A percentile compares a stretch with the other conserved stretches of the same genome.
Evolutionary conservation across 805 yeast genomes (phyloP).

Genomic region (Candida piceae): DNA sequence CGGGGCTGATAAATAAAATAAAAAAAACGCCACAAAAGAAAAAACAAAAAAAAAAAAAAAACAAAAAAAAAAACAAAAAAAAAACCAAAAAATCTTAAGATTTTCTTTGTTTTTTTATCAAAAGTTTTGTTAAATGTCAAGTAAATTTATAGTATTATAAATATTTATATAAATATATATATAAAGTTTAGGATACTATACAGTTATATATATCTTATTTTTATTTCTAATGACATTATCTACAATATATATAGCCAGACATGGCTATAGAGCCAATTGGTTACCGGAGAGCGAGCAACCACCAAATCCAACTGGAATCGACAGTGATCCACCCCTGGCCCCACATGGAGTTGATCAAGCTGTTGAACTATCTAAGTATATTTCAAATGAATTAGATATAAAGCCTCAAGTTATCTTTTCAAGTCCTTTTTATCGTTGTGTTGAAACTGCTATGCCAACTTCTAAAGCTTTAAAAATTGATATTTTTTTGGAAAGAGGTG

Average conservation of each 20-base stretch:
- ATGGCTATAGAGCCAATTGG: conserved; percentile 92
- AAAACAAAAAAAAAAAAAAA: too few relatives aligned
- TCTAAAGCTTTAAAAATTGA: conserved; percentile 54
- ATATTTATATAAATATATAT: too few relatives aligned
- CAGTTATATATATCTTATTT: too few relatives aligned
- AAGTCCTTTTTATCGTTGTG: conserved; percentile 87
- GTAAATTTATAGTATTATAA: too few relatives aligned
- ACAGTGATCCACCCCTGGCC: conserved; percentile 84
- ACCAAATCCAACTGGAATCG: conserved; percentile 86
- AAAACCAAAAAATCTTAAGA: too few relatives aligned
- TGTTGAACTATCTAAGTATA: conserved; percentile 60
- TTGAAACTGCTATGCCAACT: conserved; percentile 73
- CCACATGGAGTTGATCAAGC: conserved; percentile 89
- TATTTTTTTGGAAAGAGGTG: conserved; percentile 70
- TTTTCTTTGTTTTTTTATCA: too few relatives aligned
- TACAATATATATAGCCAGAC: conserved; percentile 70
- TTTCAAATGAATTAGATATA: conserved; percentile 40
- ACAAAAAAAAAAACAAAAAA: too few relatives aligned
- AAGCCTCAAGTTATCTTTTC: conserved; percentile 67
- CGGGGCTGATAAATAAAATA: too few relatives aligned
- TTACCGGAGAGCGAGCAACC: conserved; percentile 76
- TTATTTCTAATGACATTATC: conserved; percentile 41
- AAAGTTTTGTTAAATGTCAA: too few relatives aligned
- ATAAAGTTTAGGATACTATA: too few relatives aligned
- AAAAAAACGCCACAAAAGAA: too few relatives aligned